These are phyloP conservation scores for Neospermospora avenae DNA, from an alignment of 2,329 filamentous ascomycete species.

Conservation along the genomic window DNA sequence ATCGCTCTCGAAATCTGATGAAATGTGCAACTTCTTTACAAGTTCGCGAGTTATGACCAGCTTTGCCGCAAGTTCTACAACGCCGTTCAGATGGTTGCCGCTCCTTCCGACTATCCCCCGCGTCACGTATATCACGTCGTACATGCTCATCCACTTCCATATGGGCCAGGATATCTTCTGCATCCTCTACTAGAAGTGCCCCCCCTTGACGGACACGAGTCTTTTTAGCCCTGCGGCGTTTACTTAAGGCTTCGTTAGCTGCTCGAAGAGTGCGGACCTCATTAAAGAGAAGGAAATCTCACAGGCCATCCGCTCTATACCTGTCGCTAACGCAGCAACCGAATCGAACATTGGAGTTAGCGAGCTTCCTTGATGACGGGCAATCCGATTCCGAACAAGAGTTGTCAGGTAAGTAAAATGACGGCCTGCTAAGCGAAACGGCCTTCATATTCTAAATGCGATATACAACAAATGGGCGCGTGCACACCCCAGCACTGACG, in stretches of 20 bases:
- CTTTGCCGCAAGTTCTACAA: not conserved
- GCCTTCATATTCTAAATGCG: too few relatives aligned
- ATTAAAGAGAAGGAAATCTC: not conserved
- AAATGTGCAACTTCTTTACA: not conserved
- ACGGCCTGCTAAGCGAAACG: too few relatives aligned
- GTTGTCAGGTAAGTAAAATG: too few relatives aligned
- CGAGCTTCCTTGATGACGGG: not conserved
- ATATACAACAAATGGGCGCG: too few relatives aligned
- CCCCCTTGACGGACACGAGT: not conserved
- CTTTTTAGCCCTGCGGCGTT: not conserved
- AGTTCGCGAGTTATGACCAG: not conserved
- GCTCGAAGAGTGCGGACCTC: not conserved
- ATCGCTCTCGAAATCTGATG: not conserved
- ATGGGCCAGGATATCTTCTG: not conserved
- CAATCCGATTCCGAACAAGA: not conserved
- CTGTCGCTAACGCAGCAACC: not conserved
- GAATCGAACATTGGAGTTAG: not conserved
- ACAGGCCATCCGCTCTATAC: not conserved
- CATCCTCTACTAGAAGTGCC: not conserved
- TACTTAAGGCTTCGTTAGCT: not conserved
- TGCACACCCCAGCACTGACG: too few relatives aligned
- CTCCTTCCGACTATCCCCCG: not conserved
- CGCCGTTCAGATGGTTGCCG: not conserved
- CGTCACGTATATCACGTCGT: not conserved
- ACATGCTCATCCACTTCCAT: not conserved